Evolutionary conservation across 495 filamentous ascomycete genomes (phyloP), one percentile per base, ranked within the genome.

Genomic region (Bryoglossum gracile): DNA sequence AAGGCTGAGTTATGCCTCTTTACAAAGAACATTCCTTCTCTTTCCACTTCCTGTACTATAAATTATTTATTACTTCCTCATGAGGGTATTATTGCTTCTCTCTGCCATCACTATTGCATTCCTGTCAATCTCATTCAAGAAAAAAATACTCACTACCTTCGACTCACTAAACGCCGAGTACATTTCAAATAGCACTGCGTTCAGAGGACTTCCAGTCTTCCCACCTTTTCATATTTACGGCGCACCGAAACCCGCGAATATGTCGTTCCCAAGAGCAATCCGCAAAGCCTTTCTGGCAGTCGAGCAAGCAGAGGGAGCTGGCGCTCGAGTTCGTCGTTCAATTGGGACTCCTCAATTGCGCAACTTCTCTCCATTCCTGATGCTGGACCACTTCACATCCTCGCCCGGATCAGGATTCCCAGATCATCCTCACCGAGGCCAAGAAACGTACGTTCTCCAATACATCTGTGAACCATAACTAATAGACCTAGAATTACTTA

Each of bases 341-440:
- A 87, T 98, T 60, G 91, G 91, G 42, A 94, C 86, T 2, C 73
- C 84, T 4, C 77, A 85, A 51, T 75, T 96, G 3, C 78, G 83
- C 60, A 87, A 94, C 68, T 85, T 98, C 71, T 83, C 79, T 16
- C 91, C 91, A 9, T 98, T 98, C 72, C 76, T 98, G 11, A 95
- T 98, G 91, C 86, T 96, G 19, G 91, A 98, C 65, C 88, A 96
- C 68, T 95, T 95, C 73, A 78, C 73, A 35, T 79, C 89, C 57
- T 75, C 77, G 23, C 81, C 82, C 14, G 86, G 85, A 38, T 85
- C 90, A 17, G 91, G 91, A 4, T 94, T 94, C 64, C 88, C 88
- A 0, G 88, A 94, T 64, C 88, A 94, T 55, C 69, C 70, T 13
- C 43, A 53, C 25, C 45, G 55, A 3, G 51, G 51, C 2, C 51